A percentile compares a stretch with the other conserved stretches of the same genome.
Evolutionary conservation across 768 basidiomycete species (phyloP).

Genomic region (Kwoniella botswanensis): DNA sequence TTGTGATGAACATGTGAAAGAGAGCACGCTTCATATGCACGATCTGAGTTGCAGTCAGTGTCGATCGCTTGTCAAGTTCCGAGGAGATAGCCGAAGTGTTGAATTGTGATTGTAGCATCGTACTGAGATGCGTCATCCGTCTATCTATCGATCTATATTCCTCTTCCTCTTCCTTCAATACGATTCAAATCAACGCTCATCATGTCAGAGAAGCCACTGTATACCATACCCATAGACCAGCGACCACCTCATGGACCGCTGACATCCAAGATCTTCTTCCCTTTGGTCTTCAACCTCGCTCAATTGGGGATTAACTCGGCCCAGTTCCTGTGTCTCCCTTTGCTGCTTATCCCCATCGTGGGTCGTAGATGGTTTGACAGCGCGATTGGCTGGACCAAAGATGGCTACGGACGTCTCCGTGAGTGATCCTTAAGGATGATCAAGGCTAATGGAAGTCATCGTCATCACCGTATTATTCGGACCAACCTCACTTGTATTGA

Average conservation of each 20-base stretch:
- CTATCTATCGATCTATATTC: no score
- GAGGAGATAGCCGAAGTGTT: neutral
- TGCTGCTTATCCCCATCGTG: slow-evolving; percentile 68
- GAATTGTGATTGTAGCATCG: neutral
- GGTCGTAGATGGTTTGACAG: slow-evolving; percentile 67
- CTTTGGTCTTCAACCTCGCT: slow-evolving; percentile 64
- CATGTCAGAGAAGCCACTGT: slow-evolving; percentile 37
- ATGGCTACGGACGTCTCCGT: slow-evolving; percentile 74
- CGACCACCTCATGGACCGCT: slow-evolving; percentile 49
- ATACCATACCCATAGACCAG: slow-evolving; percentile 56
- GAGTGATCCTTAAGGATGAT: slow-evolving; percentile 35
- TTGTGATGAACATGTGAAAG: neutral
- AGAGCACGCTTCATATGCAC: neutral
- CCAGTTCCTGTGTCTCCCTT: slow-evolving; percentile 74
- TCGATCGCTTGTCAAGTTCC: neutral
- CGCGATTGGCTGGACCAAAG: slow-evolving; percentile 80
- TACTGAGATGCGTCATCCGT: neutral
- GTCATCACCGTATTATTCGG: slow-evolving; percentile 49
- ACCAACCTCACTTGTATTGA: slow-evolving; percentile 49
- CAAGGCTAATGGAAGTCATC: slow-evolving; percentile 41
- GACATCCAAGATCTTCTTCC: slow-evolving; percentile 46
- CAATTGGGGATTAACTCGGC: slow-evolving; percentile 73
- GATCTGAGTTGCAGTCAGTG: neutral
- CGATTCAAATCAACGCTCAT: neutral
- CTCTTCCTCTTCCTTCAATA: neutral